These are phyloP conservation scores for Tritrichomonas musculus DNA, from an alignment of 208 protist genomes.

Conservation along the genomic window DNA sequence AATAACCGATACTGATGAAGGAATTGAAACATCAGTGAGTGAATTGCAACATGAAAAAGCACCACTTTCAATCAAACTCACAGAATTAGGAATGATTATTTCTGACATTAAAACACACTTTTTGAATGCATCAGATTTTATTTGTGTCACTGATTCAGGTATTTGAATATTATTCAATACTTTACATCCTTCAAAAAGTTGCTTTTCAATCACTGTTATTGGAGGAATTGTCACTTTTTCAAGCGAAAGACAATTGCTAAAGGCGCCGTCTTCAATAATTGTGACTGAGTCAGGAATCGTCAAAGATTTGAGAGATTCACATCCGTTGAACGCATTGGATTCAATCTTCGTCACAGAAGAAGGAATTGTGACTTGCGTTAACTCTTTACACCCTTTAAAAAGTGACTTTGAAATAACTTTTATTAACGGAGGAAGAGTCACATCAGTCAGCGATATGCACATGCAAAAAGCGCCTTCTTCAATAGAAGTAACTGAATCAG, in stretches of 20 bases:
- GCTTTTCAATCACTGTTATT: not conserved
- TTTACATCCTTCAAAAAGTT: not conserved
- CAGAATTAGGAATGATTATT: not conserved
- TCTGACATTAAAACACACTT: not conserved
- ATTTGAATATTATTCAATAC: not conserved
- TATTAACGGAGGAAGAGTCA: no score
- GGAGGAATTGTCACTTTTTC: not conserved
- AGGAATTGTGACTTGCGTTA: no score
- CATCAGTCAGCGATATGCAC: no score
- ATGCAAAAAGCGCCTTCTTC: no score
- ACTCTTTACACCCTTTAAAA: no score
- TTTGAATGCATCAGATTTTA: not conserved
- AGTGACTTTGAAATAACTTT: no score
- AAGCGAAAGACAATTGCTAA: not conserved
- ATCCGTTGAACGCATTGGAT: not conserved
- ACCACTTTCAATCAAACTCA: not conserved
- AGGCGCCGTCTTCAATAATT: not conserved
- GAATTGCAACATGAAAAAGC: not conserved
- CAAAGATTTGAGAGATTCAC: not conserved
- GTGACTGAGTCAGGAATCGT: not conserved
- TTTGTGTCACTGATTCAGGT: not conserved
- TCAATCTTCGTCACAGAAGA: no score
- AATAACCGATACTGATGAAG: not conserved
- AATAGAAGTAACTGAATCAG: not conserved
- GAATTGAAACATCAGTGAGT: not conserved